Base-by-base conservation (phyloP, 768 basidiomycete species). In the Fibroporia radiculosa region DNA sequence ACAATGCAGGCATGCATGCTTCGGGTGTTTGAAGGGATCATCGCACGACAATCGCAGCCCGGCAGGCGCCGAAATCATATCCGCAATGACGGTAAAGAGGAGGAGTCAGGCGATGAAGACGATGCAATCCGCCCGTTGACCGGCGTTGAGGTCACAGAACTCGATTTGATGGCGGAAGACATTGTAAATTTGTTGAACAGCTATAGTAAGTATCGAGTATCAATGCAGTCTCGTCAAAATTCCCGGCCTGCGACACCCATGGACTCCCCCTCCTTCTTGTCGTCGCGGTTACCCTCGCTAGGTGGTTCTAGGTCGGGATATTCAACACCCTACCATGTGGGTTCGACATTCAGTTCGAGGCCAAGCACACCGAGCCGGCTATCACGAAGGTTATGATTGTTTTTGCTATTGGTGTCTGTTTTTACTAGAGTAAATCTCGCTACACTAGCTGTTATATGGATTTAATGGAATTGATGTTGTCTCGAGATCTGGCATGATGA, bases 11-110 rank as follows among this genome's bases (percentile, higher is more conserved):
- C 69, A 2, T 90, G 84, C 56, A 82, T 96, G 80, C 67, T 92
- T 38, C 80, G 93, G 32, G 88, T 96, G 5, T 97, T 89, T 53
- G 86, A 95, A 55, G 91, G 92, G 18, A 82, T 95, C 43, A 62
- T 62, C 43, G 70, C 71, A 63, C 48, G 50, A 22, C 49, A 65
- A 66, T 32, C 64, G 66, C 62, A 64, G 32, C 60, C 57, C 51
- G 60, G 45, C 60, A 57, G n/a, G 53, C 47, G 66, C 16, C 58
- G 61, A 4, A 53, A 67, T 6, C 56, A 71, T 25, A 63, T 69
- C 39, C 67, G 71, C 25, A 69, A 74, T 45, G 70, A 63, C 27
- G 57, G 64, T 34, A 48, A 47, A 35, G 72, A 74, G 43, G 73
- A 73, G 33, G 86, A 85, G 58, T 69, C 70, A 3, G 78, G 74